phyloP scores from a whole-genome alignment of 768 basidiomycete genomes.

The Lactarius deliciosus region DNA sequence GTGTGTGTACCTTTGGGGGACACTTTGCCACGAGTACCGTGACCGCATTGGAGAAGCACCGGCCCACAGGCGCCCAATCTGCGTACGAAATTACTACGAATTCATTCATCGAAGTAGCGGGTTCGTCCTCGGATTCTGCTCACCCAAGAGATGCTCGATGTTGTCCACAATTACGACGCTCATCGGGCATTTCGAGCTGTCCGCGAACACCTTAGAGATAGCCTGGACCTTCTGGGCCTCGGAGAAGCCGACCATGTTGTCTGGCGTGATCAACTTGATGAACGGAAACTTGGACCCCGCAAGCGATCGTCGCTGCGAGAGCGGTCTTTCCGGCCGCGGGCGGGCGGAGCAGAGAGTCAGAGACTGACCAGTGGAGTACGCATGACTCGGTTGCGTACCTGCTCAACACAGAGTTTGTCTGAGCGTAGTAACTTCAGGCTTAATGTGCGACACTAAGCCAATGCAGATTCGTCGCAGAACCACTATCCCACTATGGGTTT shows the following conservation, averaged over 20 bases:
- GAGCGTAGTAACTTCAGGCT: too few relatives aligned
- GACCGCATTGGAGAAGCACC: slow-evolving; percentile 91
- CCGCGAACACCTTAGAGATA: slow-evolving; percentile 89
- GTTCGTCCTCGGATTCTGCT: slow-evolving; percentile 31
- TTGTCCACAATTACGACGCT: slow-evolving; percentile 93
- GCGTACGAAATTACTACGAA: too few relatives aligned
- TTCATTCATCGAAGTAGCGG: not conserved
- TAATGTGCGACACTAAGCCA: too few relatives aligned
- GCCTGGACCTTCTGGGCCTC: slow-evolving; percentile 88
- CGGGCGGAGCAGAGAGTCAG: too few relatives aligned
- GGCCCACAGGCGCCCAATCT: slow-evolving; percentile 98
- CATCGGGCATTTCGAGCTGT: slow-evolving; percentile 96
- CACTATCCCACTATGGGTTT: too few relatives aligned
- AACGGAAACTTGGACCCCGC: slow-evolving; percentile 90
- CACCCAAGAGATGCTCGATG: slow-evolving; percentile 89
- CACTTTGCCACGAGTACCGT: slow-evolving; percentile 83
- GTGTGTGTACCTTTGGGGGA: slow-evolving; percentile 77
- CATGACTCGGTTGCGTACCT: slow-evolving; percentile 83
- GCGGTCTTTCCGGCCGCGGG: too few relatives aligned
- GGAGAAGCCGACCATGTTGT: slow-evolving; percentile 95
- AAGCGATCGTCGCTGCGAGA: slow-evolving; percentile 91
- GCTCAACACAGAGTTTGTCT: slow-evolving; percentile 82
- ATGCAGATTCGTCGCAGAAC: too few relatives aligned
- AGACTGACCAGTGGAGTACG: slow-evolving; percentile 84
- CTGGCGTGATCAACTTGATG: slow-evolving; percentile 92